phyloP scores from a whole-genome alignment of 2,329 filamentous ascomycete species.

The Xylaria sp. region DNA sequence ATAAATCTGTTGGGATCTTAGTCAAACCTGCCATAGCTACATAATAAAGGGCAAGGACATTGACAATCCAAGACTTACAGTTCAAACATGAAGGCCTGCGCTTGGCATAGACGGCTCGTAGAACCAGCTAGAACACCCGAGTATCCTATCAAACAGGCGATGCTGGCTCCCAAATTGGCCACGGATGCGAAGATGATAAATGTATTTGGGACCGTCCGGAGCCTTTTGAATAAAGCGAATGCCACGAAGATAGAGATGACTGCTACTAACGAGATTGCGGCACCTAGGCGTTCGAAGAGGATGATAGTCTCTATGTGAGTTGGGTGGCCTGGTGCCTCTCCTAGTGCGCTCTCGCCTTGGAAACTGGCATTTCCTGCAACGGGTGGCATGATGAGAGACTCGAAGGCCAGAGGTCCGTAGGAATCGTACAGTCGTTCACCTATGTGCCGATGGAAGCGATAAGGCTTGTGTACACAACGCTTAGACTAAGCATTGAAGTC shows the following conservation, averaged over 20 bases:
- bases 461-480: background rate
- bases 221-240: constrained; percentile 61
- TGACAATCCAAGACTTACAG: constrained; percentile 62
- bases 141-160: constrained; percentile 77
- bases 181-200: constrained; percentile 72
- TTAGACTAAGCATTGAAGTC: background rate
- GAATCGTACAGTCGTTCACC: background rate
- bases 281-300: constrained; percentile 64
- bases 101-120: constrained; percentile 68
- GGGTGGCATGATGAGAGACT: constrained; percentile 27
- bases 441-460: background rate
- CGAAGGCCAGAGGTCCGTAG: background rate
- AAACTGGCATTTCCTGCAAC: background rate
- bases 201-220: constrained; percentile 69
- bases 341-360: background rate
- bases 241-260: constrained; percentile 64
- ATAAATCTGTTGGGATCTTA: constrained; percentile 69
- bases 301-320: constrained; percentile 54
- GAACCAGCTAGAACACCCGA: constrained; percentile 68
- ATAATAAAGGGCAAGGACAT: background rate
- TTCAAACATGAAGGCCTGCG: constrained; percentile 71
- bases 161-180: constrained; percentile 68
- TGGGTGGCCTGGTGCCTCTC: constrained; percentile 12
- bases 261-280: constrained; percentile 63
- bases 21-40: background rate